Conservation (phyloP, 169 alveolate species). For the Cryptosporidium baileyi region DNA sequence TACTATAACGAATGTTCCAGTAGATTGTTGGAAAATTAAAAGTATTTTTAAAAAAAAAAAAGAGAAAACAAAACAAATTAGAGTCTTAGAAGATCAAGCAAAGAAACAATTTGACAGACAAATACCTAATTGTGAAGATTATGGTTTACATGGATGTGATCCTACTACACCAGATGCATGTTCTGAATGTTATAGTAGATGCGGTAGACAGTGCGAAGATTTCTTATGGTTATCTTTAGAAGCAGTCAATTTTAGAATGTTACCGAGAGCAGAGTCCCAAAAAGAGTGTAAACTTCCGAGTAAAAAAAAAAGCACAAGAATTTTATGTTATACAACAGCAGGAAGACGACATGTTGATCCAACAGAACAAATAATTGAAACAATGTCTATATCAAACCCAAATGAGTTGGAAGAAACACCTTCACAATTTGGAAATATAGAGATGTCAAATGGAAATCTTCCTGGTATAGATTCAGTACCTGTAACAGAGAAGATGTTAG, state of each 20-base stretch:
- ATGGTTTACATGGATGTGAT: constrained; percentile 66
- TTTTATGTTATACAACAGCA: constrained; percentile 56
- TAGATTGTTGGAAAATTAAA: constrained; percentile 21
- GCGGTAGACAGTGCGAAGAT: constrained; percentile 64
- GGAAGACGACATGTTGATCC: constrained; percentile 70
- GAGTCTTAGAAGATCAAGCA: constrained; percentile 58
- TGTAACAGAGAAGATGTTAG: constrained; percentile 38
- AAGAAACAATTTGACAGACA: constrained; percentile 59
- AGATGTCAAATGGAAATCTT: neutral
- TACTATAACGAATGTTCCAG: neutral
- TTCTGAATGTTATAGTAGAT: constrained; percentile 59
- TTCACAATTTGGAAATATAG: neutral
- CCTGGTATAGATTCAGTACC: constrained; percentile 35
- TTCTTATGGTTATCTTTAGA: constrained; percentile 64
- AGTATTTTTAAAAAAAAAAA: constrained; percentile 4
- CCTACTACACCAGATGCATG: constrained; percentile 70
- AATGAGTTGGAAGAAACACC: constrained; percentile 11
- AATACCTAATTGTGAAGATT: constrained; percentile 68
- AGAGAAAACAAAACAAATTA: constrained; percentile 7
- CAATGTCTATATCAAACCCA: constrained; percentile 59
- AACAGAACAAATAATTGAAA: constrained; percentile 53
- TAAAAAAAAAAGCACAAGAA: constrained; percentile 56
- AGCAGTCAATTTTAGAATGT: constrained; percentile 62
- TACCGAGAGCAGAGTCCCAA: constrained; percentile 69
- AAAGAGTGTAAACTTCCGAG: constrained; percentile 65